Base-by-base conservation (phyloP, 2,329 filamentous ascomycete species). In the Sporothrix pallida region DNA sequence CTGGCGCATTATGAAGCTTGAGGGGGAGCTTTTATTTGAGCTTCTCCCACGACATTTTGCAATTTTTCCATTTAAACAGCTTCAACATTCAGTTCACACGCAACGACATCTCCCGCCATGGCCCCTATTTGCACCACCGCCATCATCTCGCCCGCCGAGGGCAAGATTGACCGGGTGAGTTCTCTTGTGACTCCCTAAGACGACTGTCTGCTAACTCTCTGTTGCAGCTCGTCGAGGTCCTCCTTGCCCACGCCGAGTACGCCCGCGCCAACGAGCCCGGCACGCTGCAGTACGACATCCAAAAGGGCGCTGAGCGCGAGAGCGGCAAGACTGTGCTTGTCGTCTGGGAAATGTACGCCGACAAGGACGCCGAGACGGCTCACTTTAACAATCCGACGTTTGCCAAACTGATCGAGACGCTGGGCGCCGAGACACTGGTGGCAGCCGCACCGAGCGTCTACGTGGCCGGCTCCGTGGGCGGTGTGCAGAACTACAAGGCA, bases 201-300 rank as follows among this genome's bases (percentile, higher is more conserved):
- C 7, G 9, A 8, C 23, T 26, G 23, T 26, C 23, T 26, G 23
- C 23, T 26, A 26, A 26, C 23, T 26, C 23, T 26, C 23, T 26
- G 23, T 26, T 26, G 1, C 23, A 26, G 23, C 17, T 63, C 60
- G 10, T 44, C 44, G 8, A 63, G 17, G 17, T 63, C 37, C 60
- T 63, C n/a, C 31, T 63, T 9, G 17, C 37, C 1, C 60, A 63
- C 37, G 60, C 60, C 60, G 37, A 63, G 60, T 63, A 63, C 17
- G 37, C 8, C 37, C 37, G 37, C 3, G 37, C 37, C 60, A 63
- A 63, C 60, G 60, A 63, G 37, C 37, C 60, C 37, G 60, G 60
- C 37, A 63, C 60, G 17, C 60, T 63, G 37, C 37, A 63, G 37
- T 63, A 63, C 60, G 37, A 63, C 15, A 15, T 63, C 17, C 60